A percentile compares a stretch with the other conserved stretches of the same genome.
These are phyloP conservation scores for Calvatia gigantea DNA, from an alignment of 768 basidiomycete species.

Conservation along the genomic window DNA sequence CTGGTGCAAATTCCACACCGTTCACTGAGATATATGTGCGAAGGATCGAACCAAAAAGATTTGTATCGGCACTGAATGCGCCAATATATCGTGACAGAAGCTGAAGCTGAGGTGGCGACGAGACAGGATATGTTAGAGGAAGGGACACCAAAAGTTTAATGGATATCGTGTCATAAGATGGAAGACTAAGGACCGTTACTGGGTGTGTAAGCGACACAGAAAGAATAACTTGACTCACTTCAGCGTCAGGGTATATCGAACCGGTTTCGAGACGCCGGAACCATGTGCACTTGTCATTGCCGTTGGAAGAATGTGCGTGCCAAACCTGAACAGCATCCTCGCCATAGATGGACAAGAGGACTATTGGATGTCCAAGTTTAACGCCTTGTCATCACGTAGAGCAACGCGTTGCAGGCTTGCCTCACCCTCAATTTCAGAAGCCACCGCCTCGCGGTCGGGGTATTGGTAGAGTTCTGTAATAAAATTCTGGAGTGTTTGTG, in stretches of 20 bases:
- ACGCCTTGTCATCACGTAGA: not conserved
- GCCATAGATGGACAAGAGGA: constrained; percentile 83
- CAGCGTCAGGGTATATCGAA: constrained; percentile 64
- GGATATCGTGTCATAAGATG: constrained; percentile 48
- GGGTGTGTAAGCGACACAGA: constrained; percentile 6
- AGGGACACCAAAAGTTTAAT: constrained; percentile 58
- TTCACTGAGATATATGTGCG: constrained; percentile 76
- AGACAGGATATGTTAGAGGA: constrained; percentile 58
- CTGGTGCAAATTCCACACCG: constrained; percentile 75
- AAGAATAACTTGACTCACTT: constrained; percentile 44
- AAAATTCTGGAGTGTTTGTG: constrained; percentile 30
- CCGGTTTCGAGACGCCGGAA: constrained; percentile 23
- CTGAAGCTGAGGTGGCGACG: constrained; percentile 76
- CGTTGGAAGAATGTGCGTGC: constrained; percentile 32
- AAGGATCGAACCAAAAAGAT: constrained; percentile 72
- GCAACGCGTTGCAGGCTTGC: constrained; percentile 1
- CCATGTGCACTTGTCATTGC: constrained; percentile 18
- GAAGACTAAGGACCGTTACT: constrained; percentile 41
- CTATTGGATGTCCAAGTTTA: constrained; percentile 28
- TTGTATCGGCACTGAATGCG: constrained; percentile 68
- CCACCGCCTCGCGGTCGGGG: constrained; percentile 37
- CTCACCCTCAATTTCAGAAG: constrained; percentile 46
- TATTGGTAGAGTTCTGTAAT: constrained; percentile 29
- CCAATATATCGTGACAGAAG: constrained; percentile 83
- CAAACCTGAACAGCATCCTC: constrained; percentile 61